phyloP scores from a whole-genome alignment of 371 early-diverging fungal species.

The Furculomyces boomerangus region DNA sequence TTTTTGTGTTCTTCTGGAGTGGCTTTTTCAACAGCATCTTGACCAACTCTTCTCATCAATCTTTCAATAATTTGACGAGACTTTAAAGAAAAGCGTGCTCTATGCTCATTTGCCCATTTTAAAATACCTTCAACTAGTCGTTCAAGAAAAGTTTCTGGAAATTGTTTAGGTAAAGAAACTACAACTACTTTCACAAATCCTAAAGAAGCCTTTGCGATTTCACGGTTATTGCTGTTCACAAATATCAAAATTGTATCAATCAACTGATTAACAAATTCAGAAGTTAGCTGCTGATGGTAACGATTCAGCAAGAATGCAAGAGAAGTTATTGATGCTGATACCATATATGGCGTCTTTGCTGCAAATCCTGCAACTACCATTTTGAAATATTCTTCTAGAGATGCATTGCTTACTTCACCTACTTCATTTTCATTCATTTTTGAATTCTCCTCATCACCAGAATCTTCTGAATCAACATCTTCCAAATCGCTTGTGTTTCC shows the following conservation, averaged over 20 bases:
- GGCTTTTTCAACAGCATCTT: slow-evolving; percentile 52
- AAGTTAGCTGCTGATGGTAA: slow-evolving; percentile 38
- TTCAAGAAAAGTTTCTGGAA: slow-evolving; percentile 44
- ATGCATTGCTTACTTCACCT: slow-evolving; percentile 6
- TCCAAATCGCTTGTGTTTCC: slow-evolving; percentile 19
- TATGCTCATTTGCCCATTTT: slow-evolving; percentile 69
- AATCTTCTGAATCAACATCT: slow-evolving; percentile 27
- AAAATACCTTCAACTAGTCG: slow-evolving; percentile 44
- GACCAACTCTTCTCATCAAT: slow-evolving; percentile 63
- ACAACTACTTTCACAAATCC: slow-evolving; percentile 86
- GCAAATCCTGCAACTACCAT: slow-evolving; percentile 92
- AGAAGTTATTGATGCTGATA: slow-evolving; percentile 71
- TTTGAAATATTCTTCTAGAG: slow-evolving; percentile 32
- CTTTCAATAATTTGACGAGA: slow-evolving; percentile 87
- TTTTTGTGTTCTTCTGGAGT: slow-evolving; percentile 80
- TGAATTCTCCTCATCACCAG: slow-evolving; percentile 5
- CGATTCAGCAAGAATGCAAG: slow-evolving; percentile 77
- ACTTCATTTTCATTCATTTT: neutral
- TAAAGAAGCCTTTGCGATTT: slow-evolving; percentile 77
- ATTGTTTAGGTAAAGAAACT: slow-evolving; percentile 49
- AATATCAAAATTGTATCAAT: slow-evolving; percentile 49
- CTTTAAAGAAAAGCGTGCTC: slow-evolving; percentile 72
- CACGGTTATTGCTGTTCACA: slow-evolving; percentile 62
- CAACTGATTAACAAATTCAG: slow-evolving; percentile 23
- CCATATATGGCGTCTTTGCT: slow-evolving; percentile 80